Evolutionary conservation across 208 protist species (phyloP), one percentile per base, ranked within the genome.

Genomic region (Acanthamoeba triangularis): DNA sequence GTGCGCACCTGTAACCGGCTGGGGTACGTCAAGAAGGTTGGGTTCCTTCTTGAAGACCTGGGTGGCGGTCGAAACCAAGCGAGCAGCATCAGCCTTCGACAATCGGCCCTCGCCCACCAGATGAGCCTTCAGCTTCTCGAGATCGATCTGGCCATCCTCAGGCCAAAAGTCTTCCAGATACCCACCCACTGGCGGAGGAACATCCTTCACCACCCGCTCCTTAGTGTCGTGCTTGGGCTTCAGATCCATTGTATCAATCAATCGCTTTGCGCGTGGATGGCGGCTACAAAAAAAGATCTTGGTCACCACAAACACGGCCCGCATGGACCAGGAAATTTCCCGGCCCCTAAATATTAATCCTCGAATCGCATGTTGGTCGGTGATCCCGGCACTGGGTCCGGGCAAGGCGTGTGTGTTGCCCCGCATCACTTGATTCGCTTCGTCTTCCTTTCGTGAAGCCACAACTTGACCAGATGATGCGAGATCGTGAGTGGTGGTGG

Each of bases 1-100:
- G 11, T 25, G 56, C 41, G 74, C 87, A 97, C 96, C 96, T 49
- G 96, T 97, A 25, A 97, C 96, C 63, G 96, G 96, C 37, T 96
- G 59, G 16, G 93, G 90, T 10, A 97, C 90, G 30, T 90, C 65
- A 28, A 97, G 41, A n/a, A 97, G 30, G 54, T 95, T 97, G 37
- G 96, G 96, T 90, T 97, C 96, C 49, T 52, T 95, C 61, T 95
- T 94, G 54, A 97, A 78, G 49, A 97, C 69, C 72, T 91, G 52
- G 30, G 91, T 93, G 5, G 95, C 85, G 37, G 67, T 90, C 23
- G 96, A 44, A 28, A 97, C 90, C 33, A 97, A 94, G 63, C 93
- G 72, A 25, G 82, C 82, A 8, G 93, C 96, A 87, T 96, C 93
- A 3, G 85, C 93, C 47, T 96, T 96, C 37, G 30, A 28, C 25